Percentiles rank a stretch among this genome's conserved stretches.
phyloP scores from a whole-genome alignment of 225 moss, liverwort and hornwort species.

The Lunularia cruciata region DNA sequence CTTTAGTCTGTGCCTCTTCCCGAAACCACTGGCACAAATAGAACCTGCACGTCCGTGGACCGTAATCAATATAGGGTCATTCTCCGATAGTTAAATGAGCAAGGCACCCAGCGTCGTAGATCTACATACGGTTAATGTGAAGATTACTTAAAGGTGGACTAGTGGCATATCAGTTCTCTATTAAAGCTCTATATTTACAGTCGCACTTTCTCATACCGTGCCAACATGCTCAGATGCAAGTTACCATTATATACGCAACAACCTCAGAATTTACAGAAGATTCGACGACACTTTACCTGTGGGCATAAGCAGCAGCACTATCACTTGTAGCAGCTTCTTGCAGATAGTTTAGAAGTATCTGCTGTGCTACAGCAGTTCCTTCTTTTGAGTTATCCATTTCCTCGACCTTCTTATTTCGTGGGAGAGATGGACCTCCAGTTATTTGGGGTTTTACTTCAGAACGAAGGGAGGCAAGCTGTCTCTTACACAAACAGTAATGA shows the following conservation, averaged over 20 bases:
- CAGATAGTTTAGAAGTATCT: constrained; percentile 83
- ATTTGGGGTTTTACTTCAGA: constrained; percentile 51
- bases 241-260: too few relatives aligned
- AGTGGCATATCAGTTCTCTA: too few relatives aligned
- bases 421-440: constrained; percentile 54
- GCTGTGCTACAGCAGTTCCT: constrained; percentile 73
- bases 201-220: too few relatives aligned
- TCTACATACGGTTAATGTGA: too few relatives aligned
- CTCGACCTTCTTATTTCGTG: constrained; percentile 46
- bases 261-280: too few relatives aligned
- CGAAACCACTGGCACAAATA: constrained; percentile 97
- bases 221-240: too few relatives aligned
- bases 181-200: too few relatives aligned
- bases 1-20: constrained; percentile 64
- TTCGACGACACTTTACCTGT: constrained; percentile 64
- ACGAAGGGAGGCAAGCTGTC: constrained; percentile 66
- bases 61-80: background rate
- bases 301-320: constrained; percentile 68
- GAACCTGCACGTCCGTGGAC: constrained; percentile 49
- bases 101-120: too few relatives aligned
- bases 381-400: constrained; percentile 54
- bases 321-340: constrained; percentile 72
- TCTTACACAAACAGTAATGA: constrained; percentile 79
- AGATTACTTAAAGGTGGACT: too few relatives aligned
- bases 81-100: too few relatives aligned